A percentile compares a stretch with the other conserved stretches of the same genome.
Conservation (phyloP, 805 yeast species). For the Clavispora fructus region DNA sequence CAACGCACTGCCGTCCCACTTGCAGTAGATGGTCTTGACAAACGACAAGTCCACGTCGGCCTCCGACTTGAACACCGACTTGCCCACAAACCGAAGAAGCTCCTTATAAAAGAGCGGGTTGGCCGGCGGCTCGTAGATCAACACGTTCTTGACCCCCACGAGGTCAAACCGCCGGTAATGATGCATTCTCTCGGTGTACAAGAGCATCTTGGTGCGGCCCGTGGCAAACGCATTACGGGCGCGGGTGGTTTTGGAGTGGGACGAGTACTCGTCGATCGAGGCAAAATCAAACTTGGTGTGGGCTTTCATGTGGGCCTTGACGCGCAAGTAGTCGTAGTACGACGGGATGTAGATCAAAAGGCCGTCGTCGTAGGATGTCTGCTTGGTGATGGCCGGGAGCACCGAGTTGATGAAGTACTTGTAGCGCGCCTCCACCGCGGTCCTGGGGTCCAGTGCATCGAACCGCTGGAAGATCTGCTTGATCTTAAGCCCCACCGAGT, state of each 20-base stretch:
- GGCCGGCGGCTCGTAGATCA: conserved; percentile 79
- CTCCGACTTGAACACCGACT: conserved; percentile 51
- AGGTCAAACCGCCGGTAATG: conserved; percentile 83
- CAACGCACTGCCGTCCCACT: conserved; percentile 72
- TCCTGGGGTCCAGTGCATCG: conserved; percentile 56
- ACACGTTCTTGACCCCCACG: conserved; percentile 74
- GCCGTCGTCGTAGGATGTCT: conserved; percentile 65
- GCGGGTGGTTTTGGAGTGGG: conserved; percentile 63
- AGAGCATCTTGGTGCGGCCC: conserved; percentile 56
- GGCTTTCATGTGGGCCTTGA: conserved; percentile 63
- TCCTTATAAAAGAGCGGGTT: conserved; percentile 84
- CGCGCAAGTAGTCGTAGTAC: conserved; percentile 77
- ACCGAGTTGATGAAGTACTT: conserved; percentile 69
- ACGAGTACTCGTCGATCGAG: conserved; percentile 77
- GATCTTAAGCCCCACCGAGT: conserved; percentile 59
- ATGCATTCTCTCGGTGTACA: conserved; percentile 94
- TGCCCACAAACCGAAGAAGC: conserved; percentile 62
- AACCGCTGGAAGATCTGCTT: conserved; percentile 71
- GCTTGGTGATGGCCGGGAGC: conserved; percentile 64
- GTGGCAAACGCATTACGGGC: conserved; percentile 65
- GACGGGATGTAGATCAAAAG: conserved; percentile 77
- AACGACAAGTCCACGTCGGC: conserved; percentile 41
- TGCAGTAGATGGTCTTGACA: conserved; percentile 61
- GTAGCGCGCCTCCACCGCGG: conserved; percentile 57
- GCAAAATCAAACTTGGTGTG: conserved; percentile 63